Conservation (phyloP, 2,329 filamentous ascomycete species). For the Penicillium sp. region DNA sequence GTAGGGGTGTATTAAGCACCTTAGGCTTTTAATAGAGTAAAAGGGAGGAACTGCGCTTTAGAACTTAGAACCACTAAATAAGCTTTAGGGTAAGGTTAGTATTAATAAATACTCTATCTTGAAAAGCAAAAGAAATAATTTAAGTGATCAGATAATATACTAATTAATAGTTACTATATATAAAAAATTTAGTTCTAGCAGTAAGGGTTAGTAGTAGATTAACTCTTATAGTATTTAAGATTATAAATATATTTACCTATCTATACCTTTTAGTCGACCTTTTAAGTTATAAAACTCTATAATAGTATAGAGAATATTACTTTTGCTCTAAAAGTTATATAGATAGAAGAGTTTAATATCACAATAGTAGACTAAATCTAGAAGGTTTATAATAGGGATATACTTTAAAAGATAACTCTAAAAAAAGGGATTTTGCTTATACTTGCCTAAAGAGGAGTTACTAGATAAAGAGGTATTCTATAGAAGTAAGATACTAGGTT, state of each 20-base stretch:
- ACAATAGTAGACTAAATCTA: conserved; percentile 22
- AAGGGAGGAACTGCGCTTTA: conserved; percentile 17
- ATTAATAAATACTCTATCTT: conserved; percentile 25
- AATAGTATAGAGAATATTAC: conserved; percentile 26
- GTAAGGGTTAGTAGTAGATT: conserved; percentile 8
- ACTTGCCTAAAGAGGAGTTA: conserved; percentile 15
- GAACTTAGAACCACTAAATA: conserved; percentile 25
- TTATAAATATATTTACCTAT: conserved; percentile 23
- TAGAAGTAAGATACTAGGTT: conserved; percentile 23
- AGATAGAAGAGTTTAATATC: conserved; percentile 30
- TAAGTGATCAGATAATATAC: conserved; percentile 26
- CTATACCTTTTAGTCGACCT: conserved; percentile 25
- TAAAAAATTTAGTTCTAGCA: conserved; percentile 29
- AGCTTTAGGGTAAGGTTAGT: conserved; percentile 22
- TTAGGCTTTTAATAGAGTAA: conserved; percentile 23
- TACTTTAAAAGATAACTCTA: conserved; percentile 25
- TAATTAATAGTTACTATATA: conserved; percentile 27
- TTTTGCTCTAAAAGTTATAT: conserved; percentile 19
- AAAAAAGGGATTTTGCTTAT: conserved; percentile 14
- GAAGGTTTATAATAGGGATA: conserved; percentile 18
- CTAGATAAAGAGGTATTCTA: conserved; percentile 14
- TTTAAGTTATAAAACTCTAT: conserved; percentile 31
- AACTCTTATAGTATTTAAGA: conserved; percentile 2
- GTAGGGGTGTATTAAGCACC: conserved; percentile 24
- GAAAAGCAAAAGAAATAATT: conserved; percentile 26